Base-by-base conservation (phyloP, 31 red algal species). In the Bonnemaisonia californica region DNA sequence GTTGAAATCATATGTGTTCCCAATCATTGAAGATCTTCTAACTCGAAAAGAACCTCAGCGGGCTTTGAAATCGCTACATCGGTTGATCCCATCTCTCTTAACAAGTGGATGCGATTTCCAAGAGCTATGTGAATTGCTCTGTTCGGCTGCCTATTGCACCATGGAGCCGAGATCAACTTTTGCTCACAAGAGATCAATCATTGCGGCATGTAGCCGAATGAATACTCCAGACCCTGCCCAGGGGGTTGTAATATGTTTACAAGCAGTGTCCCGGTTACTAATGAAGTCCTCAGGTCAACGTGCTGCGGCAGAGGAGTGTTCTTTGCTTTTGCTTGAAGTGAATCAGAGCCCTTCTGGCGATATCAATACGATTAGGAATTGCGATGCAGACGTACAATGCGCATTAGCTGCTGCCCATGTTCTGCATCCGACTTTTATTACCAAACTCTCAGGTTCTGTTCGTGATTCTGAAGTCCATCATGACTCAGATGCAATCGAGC, bases 11-110 rank as follows among this genome's bases (percentile, higher is more conserved):
- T 57, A 68, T 66, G 23, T 69, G 0, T 41, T 57, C 13, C 70
- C 57, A 29, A 41, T 86, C 3, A 74, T 86, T 56, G 71, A 63
- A 24, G 36, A 28, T 41, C 68, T 86, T 34, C 38, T 86, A 16
- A 9, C 2, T 5, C 34, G 18, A 2, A 62, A 60, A 29, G 36
- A 67, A 38, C 2, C 35, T 22, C 7, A 24, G 1, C 54, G 29
- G 13, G 12, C 71, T 2, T 69, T 56, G 39, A 2, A 4, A 9
- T 75, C 71, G 13, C 36, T 86, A 1, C 3, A 69, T 29, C 54
- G 39, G 33, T 56, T 86, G 8, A 41, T 86, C 11, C 70, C 58
- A 54, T 54, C 63, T 38, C 41, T 86, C 9, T 8, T 86, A 3
- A 32, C 41, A 22, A 73, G 82, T 51, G 59, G 71, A 16, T 59